A percentile compares a stretch with the other conserved stretches of the same genome.
Conservation (phyloP, 2,329 filamentous ascomycete genomes). For the Fonsecaea pedrosoi region DNA sequence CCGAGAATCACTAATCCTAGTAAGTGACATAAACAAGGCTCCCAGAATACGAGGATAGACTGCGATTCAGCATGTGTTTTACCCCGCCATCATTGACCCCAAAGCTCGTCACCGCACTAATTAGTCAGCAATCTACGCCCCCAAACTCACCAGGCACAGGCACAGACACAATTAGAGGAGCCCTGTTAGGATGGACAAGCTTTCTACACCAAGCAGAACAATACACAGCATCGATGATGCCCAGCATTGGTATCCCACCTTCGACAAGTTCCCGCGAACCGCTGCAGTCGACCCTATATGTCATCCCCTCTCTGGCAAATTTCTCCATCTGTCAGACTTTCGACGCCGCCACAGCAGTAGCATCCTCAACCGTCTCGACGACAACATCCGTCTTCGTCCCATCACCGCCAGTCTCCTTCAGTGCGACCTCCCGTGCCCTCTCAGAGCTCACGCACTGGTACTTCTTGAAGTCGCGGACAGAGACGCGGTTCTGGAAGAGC, state of each 20-base stretch:
- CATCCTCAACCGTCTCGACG: constrained; percentile 25
- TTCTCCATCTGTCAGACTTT: not conserved
- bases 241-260: too few relatives aligned
- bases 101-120: not conserved
- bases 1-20: constrained; percentile 31
- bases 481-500: constrained; percentile 39
- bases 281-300: too few relatives aligned
- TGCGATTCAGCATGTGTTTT: not conserved
- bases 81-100: not conserved
- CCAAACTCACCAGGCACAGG: not conserved
- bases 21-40: constrained; percentile 9
- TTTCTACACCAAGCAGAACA: too few relatives aligned
- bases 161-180: too few relatives aligned
- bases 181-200: too few relatives aligned
- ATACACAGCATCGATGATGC: too few relatives aligned
- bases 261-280: too few relatives aligned
- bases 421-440: constrained; percentile 22
- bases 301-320: not conserved
- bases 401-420: constrained; percentile 18
- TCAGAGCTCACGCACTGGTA: constrained; percentile 29
- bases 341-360: not conserved
- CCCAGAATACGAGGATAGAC: not conserved
- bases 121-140: not conserved
- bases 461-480: constrained; percentile 27
- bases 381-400: constrained; percentile 6